phyloP scores from a whole-genome alignment of 306 rosid genomes.

The Cajanus cajan region DNA sequence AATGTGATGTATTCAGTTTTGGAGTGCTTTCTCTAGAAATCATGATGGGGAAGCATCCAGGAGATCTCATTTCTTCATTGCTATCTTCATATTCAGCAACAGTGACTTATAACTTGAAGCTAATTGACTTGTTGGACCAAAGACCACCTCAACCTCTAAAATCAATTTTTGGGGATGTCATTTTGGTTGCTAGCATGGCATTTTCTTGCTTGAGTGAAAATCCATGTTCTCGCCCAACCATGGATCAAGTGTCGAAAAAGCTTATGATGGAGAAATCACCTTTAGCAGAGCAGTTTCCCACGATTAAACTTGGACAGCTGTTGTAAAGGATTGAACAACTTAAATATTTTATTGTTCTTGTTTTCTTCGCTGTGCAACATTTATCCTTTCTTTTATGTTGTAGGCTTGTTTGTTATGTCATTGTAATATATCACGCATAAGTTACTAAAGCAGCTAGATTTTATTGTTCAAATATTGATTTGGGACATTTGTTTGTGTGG shows the following conservation, averaged over 20 bases:
- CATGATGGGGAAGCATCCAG: constrained; percentile 31
- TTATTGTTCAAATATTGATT: too few species aligned
- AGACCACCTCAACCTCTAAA: constrained; percentile 9
- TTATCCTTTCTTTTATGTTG: background rate
- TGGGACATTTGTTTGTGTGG: too few species aligned
- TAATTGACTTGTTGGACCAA: constrained; percentile 21
- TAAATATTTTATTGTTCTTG: background rate
- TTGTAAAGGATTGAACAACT: background rate
- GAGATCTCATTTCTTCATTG: constrained; percentile 15
- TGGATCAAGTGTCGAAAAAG: constrained; percentile 22
- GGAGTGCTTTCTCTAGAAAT: constrained; percentile 32
- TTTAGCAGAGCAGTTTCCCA: background rate
- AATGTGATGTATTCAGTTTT: constrained; percentile 28
- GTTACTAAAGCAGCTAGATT: background rate
- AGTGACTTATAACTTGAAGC: background rate
- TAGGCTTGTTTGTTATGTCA: background rate
- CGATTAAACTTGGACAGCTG: constrained; percentile 30
- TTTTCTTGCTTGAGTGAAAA: constrained; percentile 17
- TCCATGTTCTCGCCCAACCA: constrained; percentile 28
- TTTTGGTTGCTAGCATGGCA: constrained; percentile 22
- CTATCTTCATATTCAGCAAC: constrained; percentile 12
- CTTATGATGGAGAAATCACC: constrained; percentile 4
- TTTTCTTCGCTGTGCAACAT: background rate
- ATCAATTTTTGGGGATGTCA: background rate
- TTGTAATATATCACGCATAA: background rate